A percentile compares a stretch with the other conserved stretches of the same genome.
Evolutionary conservation across 176 grass and related monocot genomes (phyloP).

Genomic region (Dactylis glomerata): DNA sequence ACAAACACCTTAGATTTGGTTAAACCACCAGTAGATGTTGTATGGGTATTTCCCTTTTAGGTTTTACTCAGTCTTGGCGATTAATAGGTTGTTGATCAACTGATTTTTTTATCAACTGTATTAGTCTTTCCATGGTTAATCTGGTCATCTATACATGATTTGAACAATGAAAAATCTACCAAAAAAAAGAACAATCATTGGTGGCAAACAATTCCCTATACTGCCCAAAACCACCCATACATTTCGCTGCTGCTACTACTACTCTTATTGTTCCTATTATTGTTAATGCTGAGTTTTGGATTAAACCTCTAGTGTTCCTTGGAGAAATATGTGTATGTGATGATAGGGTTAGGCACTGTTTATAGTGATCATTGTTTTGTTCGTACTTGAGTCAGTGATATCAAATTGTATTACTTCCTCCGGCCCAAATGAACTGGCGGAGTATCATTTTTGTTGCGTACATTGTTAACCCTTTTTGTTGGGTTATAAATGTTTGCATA

Average conservation of each 20-base stretch:
- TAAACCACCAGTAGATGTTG: constrained; percentile 1
- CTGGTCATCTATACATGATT: neutral
- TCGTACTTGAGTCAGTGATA: neutral
- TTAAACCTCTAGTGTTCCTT: neutral
- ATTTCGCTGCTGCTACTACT: neutral
- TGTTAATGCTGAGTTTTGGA: neutral
- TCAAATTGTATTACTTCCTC: neutral
- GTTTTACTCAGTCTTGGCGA: neutral
- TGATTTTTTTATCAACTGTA: neutral
- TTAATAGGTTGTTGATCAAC: neutral
- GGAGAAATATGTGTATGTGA: constrained; percentile 15
- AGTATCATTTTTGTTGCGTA: neutral
- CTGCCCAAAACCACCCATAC: neutral
- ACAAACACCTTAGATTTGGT: neutral
- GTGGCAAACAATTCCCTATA: neutral
- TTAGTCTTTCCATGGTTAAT: neutral
- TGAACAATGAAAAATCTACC: neutral
- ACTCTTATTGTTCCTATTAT: neutral
- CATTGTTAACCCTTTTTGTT: neutral
- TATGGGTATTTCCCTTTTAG: neutral
- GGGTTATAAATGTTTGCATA: neutral
- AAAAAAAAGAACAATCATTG: neutral
- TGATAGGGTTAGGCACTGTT: neutral
- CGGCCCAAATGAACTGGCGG: no score
- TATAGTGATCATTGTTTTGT: neutral